Evolutionary conservation across 495 filamentous ascomycete genomes (phyloP).

Genomic region (Podospora pseudocomata): DNA sequence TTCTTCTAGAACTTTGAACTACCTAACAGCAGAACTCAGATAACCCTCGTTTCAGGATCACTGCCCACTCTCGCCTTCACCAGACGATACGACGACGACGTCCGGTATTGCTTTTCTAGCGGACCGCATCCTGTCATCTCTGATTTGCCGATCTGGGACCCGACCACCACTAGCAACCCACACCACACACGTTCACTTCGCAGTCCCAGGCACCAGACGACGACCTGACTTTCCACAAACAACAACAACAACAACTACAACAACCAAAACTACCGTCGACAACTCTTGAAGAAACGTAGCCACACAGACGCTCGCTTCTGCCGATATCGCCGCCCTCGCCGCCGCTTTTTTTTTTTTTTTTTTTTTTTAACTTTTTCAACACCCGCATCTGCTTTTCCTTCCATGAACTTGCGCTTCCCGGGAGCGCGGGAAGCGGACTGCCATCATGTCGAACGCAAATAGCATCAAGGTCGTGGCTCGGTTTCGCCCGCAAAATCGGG

Average conservation of each 20-base stretch:
- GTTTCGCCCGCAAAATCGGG: constrained; percentile 93
- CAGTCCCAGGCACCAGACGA: not conserved
- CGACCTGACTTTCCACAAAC: not conserved
- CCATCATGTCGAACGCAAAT: constrained; percentile 51
- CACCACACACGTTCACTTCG: not conserved
- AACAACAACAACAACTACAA: not conserved
- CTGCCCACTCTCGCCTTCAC: constrained; percentile 8
- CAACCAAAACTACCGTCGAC: not conserved
- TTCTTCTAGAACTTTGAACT: constrained; percentile 13
- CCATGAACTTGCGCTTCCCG: constrained; percentile 38
- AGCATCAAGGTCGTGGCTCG: constrained; percentile 85
- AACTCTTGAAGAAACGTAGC: not conserved
- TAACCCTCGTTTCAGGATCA: constrained; percentile 12
- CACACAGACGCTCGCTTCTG: constrained; percentile 9
- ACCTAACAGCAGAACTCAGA: constrained; percentile 1
- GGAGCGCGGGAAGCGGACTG: constrained; percentile 33
- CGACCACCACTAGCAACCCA: not conserved
- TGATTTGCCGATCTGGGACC: not conserved
- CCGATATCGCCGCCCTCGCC: constrained; percentile 8
- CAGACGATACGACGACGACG: not conserved
- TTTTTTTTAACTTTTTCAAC: constrained; percentile 1
- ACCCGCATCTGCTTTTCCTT: constrained; percentile 16
- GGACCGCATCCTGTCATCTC: not conserved
- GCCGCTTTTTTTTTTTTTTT: not conserved
- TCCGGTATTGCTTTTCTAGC: not conserved